Percentiles rank a stretch among this genome's conserved stretches.
These are phyloP conservation scores for Thermochaetoides dissita DNA, from an alignment of 2,329 filamentous ascomycete genomes.

Conservation along the genomic window DNA sequence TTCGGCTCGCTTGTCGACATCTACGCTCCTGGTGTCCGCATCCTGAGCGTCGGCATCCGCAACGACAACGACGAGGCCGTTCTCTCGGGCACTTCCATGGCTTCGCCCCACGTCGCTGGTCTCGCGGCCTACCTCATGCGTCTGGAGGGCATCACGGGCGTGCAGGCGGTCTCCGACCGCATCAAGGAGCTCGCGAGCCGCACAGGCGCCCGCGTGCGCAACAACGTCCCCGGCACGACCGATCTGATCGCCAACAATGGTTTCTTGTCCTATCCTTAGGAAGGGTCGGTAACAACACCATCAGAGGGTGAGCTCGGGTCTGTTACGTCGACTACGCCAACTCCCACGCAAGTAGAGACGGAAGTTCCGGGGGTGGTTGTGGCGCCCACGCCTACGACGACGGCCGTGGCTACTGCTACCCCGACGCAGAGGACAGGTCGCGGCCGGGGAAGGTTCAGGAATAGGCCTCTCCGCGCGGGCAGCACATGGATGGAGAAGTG, in stretches of 20 bases:
- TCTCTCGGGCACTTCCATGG: constrained; percentile 48
- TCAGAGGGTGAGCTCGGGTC: too few species aligned
- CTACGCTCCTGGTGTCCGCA: constrained; percentile 41
- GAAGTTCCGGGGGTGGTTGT: too few species aligned
- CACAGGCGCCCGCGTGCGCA: constrained; percentile 29
- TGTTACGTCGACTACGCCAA: too few species aligned
- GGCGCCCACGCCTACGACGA: too few species aligned
- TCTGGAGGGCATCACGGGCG: constrained; percentile 34
- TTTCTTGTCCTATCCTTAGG: constrained; percentile 1
- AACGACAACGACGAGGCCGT: constrained; percentile 29
- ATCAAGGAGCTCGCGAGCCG: constrained; percentile 39
- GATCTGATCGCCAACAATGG: constrained; percentile 45
- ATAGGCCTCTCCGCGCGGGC: too few species aligned
- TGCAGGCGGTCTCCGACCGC: constrained; percentile 29
- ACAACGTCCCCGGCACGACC: constrained; percentile 33
- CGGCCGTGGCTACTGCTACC: too few species aligned
- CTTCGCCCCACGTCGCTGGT: constrained; percentile 53
- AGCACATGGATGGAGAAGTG: too few species aligned
- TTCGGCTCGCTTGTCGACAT: constrained; percentile 39
- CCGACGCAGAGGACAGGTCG: too few species aligned
- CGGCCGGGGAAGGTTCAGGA: too few species aligned
- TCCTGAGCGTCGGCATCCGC: constrained; percentile 39
- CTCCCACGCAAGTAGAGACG: too few species aligned
- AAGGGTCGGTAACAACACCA: background rate
- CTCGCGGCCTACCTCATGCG: constrained; percentile 54